Percentiles rank a stretch among this genome's conserved stretches.
Conservation (phyloP, 1,284 basidiomycete genomes). For the Vanrija pseudolonga region DNA sequence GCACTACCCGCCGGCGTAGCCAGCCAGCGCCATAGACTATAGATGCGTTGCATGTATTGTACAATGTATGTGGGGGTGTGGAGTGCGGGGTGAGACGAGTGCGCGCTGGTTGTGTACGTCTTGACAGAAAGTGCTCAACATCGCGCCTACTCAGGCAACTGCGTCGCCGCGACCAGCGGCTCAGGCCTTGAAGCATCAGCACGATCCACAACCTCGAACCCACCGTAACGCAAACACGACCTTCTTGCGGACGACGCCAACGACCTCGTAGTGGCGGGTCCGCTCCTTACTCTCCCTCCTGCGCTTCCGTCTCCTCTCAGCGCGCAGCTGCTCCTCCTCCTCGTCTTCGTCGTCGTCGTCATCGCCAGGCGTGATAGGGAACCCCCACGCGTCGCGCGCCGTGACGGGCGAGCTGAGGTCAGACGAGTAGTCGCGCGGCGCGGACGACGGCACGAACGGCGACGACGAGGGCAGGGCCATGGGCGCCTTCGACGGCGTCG, state of each 20-base stretch:
- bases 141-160: slow-evolving; percentile 29
- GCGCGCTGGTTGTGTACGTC: too few relatives aligned
- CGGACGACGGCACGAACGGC: too few relatives aligned
- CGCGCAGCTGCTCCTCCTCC: slow-evolving; percentile 10
- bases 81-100: too few relatives aligned
- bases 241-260: slow-evolving; percentile 46
- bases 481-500: neutral
- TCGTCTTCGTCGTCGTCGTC: slow-evolving; percentile 22
- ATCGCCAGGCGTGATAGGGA: neutral
- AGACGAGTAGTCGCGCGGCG: slow-evolving; percentile 42
- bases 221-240: slow-evolving; percentile 47
- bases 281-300: slow-evolving; percentile 19
- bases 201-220: neutral
- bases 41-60: too few relatives aligned
- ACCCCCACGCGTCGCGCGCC: slow-evolving; percentile 7
- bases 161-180: slow-evolving; percentile 46
- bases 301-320: slow-evolving; percentile 9
- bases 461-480: slow-evolving; percentile 7
- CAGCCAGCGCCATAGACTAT: too few relatives aligned
- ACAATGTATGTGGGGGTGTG: too few relatives aligned
- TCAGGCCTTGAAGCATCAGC: slow-evolving; percentile 32
- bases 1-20: slow-evolving; percentile 83
- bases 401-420: slow-evolving; percentile 33
- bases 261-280: slow-evolving; percentile 45
- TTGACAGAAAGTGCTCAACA: too few relatives aligned